phyloP scores from a whole-genome alignment of 2,329 filamentous ascomycete species.

The Metarhizium sp. region DNA sequence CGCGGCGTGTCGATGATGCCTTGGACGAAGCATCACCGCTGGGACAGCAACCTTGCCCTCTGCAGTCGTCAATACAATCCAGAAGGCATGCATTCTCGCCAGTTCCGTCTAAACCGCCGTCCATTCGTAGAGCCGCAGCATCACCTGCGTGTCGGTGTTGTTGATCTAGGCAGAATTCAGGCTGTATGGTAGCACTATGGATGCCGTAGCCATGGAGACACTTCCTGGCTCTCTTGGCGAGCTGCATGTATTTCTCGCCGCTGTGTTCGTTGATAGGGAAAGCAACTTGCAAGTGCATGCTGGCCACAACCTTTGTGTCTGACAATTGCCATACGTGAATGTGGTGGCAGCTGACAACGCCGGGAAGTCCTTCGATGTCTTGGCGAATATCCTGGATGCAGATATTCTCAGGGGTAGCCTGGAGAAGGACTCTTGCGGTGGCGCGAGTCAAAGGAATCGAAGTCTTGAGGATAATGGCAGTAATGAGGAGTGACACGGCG shows the following conservation, averaged over 20 bases:
- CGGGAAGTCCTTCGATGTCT: constrained; percentile 77
- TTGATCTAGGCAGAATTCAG: constrained; percentile 63
- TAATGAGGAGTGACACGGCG: constrained; percentile 87
- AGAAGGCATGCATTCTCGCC: constrained; percentile 36
- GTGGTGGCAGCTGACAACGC: constrained; percentile 86
- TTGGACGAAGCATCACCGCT: constrained; percentile 21
- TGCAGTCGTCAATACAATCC: constrained; percentile 32
- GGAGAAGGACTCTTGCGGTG: constrained; percentile 79
- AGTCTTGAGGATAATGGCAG: constrained; percentile 63
- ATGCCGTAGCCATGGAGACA: constrained; percentile 95
- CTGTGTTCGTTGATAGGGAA: constrained; percentile 82
- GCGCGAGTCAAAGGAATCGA: constrained; percentile 72
- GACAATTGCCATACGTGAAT: constrained; percentile 97
- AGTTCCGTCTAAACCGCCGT: constrained; percentile 21
- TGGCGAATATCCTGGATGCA: constrained; percentile 83
- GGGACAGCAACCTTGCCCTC: constrained; percentile 22
- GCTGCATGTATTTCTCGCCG: constrained; percentile 76
- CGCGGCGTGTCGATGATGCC: constrained; percentile 25
- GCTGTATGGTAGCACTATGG: constrained; percentile 94
- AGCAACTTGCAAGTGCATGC: constrained; percentile 83
- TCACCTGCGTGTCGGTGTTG: constrained; percentile 31
- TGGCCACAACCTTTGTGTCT: constrained; percentile 88
- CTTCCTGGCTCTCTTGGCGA: constrained; percentile 71
- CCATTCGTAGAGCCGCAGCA: constrained; percentile 23
- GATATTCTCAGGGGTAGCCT: constrained; percentile 85